A percentile compares a stretch with the other conserved stretches of the same genome.
Conservation (phyloP, 768 basidiomycete species). For the Agrocybe pediades region DNA sequence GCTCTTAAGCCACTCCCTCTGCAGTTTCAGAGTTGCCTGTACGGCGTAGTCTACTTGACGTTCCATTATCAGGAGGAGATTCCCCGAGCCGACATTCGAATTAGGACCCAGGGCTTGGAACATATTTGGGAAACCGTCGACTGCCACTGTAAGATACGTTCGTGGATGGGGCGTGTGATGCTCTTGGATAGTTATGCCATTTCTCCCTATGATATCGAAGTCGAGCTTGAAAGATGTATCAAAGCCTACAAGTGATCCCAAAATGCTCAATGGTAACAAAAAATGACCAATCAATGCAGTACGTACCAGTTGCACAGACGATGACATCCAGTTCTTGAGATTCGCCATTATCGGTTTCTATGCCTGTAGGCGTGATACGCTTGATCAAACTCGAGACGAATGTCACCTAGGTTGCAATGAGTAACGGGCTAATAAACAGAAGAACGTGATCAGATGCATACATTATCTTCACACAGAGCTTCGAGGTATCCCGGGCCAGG, state of each 20-base stretch:
- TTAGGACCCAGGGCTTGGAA: conserved; percentile 62
- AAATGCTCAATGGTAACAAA: not conserved
- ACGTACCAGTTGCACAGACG: conserved; percentile 61
- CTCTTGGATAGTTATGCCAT: conserved; percentile 52
- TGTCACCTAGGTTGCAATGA: conserved; percentile 39
- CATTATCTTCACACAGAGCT: conserved; percentile 64
- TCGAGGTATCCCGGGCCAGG: conserved; percentile 72
- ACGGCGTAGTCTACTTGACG: conserved; percentile 59
- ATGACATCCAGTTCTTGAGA: conserved; percentile 59
- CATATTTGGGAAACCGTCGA: conserved; percentile 72
- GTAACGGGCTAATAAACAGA: not conserved
- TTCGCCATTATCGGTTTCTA: conserved; percentile 57
- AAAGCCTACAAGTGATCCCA: conserved; percentile 41
- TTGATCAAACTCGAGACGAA: conserved; percentile 54
- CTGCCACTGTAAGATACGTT: conserved; percentile 59
- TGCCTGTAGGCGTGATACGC: conserved; percentile 52
- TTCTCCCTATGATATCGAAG: conserved; percentile 56
- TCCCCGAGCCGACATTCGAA: conserved; percentile 53
- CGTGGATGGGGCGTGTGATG: conserved; percentile 55
- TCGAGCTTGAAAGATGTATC: conserved; percentile 49
- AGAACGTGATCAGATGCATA: conserved; percentile 21
- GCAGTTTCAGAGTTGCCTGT: conserved; percentile 56
- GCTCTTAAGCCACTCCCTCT: conserved; percentile 61
- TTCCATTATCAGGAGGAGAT: conserved; percentile 57
- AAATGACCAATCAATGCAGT: not conserved